Percentiles rank a stretch among this genome's conserved stretches.
Conservation (phyloP, 2,329 filamentous ascomycete species). For the Fusarium burgessii region DNA sequence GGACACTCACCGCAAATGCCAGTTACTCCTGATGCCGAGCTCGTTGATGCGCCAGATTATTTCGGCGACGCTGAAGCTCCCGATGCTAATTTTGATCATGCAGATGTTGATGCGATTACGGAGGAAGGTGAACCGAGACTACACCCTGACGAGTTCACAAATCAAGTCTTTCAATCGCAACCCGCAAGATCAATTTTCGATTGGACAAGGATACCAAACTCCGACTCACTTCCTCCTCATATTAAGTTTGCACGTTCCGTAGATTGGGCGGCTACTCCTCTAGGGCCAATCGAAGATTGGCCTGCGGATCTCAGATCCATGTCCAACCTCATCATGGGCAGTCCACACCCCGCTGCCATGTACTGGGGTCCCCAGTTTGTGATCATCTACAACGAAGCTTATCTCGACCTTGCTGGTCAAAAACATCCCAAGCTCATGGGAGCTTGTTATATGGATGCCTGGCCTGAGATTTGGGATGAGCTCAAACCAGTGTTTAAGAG, state of each 20-base stretch:
- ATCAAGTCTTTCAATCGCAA: conserved; percentile 54
- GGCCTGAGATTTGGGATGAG: conserved; percentile 80
- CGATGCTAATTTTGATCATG: conserved; percentile 10
- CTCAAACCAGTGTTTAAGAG: conserved; percentile 75
- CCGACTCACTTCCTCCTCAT: conserved; percentile 73
- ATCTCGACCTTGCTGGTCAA: conserved; percentile 76
- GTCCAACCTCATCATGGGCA: conserved; percentile 86
- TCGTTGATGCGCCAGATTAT: conserved; percentile 55
- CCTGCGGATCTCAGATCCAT: conserved; percentile 77
- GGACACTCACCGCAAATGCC: conserved; percentile 55
- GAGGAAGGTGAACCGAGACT: conserved; percentile 44
- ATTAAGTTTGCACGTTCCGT: conserved; percentile 78
- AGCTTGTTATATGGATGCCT: conserved; percentile 73
- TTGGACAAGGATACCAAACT: conserved; percentile 79
- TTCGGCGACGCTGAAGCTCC: conserved; percentile 53
- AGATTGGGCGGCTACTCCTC: conserved; percentile 78
- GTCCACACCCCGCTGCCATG: conserved; percentile 79
- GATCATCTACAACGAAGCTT: conserved; percentile 80
- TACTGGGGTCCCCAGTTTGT: conserved; percentile 81
- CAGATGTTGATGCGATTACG: conserved; percentile 42
- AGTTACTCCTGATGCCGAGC: conserved; percentile 49
- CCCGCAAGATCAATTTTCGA: conserved; percentile 72
- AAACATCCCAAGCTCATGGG: conserved; percentile 85
- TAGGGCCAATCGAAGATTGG: conserved; percentile 84
- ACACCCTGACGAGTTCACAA: conserved; percentile 58